Evolutionary conservation across 2,329 filamentous ascomycete species (phyloP).

Genomic region (Periconia digitata): DNA sequence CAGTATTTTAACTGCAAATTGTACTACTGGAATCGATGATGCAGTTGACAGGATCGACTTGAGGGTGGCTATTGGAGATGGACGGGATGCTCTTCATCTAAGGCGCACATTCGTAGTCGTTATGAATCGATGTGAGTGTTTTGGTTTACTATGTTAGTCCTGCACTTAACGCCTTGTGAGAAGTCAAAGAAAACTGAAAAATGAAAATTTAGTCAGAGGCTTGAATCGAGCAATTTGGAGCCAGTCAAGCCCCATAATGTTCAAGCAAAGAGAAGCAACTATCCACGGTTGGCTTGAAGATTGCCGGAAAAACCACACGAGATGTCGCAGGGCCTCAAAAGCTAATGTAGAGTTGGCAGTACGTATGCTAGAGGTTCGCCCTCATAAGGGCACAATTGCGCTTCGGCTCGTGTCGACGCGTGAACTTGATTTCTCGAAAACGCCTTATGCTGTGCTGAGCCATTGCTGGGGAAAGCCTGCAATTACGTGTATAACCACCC

Average conservation of each 20-base stretch:
- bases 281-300: background rate
- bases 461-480: conserved; percentile 2
- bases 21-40: too few relatives aligned
- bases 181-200: too few relatives aligned
- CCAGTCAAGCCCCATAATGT: background rate
- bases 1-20: too few relatives aligned
- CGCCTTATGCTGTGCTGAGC: background rate
- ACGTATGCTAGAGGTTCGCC: background rate
- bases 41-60: too few relatives aligned
- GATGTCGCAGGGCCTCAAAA: background rate
- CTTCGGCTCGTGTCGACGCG: background rate
- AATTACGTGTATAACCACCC: background rate
- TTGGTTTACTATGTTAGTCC: too few relatives aligned
- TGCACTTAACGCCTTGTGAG: too few relatives aligned
- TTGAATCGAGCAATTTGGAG: background rate
- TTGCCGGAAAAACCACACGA: background rate
- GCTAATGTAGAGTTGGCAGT: background rate
- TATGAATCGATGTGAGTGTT: too few relatives aligned
- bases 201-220: background rate
- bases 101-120: too few relatives aligned
- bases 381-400: background rate
- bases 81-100: too few relatives aligned
- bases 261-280: background rate
- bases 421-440: background rate
- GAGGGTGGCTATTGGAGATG: too few relatives aligned